Conservation (phyloP, 2,329 filamentous ascomycete species). For the Anisogramma anomala region DNA sequence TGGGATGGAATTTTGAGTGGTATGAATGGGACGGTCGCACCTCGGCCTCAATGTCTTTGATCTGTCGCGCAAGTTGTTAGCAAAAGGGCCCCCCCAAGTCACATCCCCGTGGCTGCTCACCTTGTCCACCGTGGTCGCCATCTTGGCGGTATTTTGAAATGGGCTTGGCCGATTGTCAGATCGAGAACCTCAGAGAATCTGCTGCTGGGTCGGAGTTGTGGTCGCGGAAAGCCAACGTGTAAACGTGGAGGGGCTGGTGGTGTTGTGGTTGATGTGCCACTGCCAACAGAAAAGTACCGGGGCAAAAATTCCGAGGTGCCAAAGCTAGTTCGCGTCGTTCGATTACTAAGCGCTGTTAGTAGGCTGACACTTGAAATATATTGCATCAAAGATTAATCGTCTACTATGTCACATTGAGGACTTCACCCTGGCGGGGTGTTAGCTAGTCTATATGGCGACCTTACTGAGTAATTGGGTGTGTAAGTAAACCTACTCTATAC, state of each 20-base stretch:
- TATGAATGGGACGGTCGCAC: conserved; percentile 40
- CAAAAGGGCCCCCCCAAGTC: conserved; percentile 4
- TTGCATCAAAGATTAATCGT: no score
- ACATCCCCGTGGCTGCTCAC: conserved; percentile 33
- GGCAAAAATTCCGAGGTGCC: not conserved
- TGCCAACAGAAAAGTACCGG: not conserved
- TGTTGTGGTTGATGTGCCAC: not conserved
- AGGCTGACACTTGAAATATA: no score
- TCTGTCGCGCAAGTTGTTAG: conserved; percentile 41
- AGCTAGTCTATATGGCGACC: no score
- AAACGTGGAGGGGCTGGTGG: no score
- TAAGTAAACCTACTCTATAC: no score
- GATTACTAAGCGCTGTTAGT: no score
- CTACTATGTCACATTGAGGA: no score
- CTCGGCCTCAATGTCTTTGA: conserved; percentile 94
- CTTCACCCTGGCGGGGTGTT: no score
- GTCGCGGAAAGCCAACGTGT: not conserved
- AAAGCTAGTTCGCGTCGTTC: no score
- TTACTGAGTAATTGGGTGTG: no score
- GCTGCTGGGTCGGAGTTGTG: not conserved
- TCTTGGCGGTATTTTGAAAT: conserved; percentile 36
- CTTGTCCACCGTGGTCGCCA: conserved; percentile 98
- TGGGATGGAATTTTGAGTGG: not conserved
- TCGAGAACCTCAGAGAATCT: not conserved
- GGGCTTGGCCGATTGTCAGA: not conserved